These are phyloP conservation scores for Leccinum subtestaceum DNA, from an alignment of 768 basidiomycete genomes.

Conservation along the genomic window DNA sequence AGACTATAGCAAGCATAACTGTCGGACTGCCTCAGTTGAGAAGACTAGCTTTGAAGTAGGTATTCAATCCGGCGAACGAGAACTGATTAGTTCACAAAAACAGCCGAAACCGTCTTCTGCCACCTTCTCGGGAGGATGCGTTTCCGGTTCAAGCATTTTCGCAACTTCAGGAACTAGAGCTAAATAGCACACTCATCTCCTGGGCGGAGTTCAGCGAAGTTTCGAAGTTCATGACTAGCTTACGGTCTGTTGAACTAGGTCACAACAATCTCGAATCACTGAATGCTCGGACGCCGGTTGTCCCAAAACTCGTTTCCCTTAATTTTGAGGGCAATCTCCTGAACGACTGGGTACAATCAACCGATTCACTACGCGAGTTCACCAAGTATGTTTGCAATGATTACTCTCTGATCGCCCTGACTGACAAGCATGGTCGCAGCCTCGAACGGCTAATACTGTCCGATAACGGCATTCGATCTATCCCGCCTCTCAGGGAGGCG, in stretches of 20 bases:
- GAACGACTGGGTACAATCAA: slow-evolving; percentile 52
- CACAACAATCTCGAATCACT: slow-evolving; percentile 56
- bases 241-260: slow-evolving; percentile 63
- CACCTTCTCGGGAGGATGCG: slow-evolving; percentile 29
- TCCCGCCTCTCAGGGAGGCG: slow-evolving; percentile 34
- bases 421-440: slow-evolving; percentile 28
- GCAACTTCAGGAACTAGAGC: slow-evolving; percentile 59
- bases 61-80: slow-evolving; percentile 15
- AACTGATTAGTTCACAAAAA: slow-evolving; percentile 18
- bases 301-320: slow-evolving; percentile 43
- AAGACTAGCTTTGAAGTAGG: slow-evolving; percentile 78
- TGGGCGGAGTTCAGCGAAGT: slow-evolving; percentile 67
- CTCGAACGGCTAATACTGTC: slow-evolving; percentile 65
- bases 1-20: slow-evolving; percentile 59
- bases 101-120: slow-evolving; percentile 68
- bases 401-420: slow-evolving; percentile 5
- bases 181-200: slow-evolving; percentile 68
- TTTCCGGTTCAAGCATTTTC: slow-evolving; percentile 44
- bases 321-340: slow-evolving; percentile 74
- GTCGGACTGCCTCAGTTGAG: slow-evolving; percentile 59
- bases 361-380: slow-evolving; percentile 42
- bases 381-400: slow-evolving; percentile 37
- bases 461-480: slow-evolving; percentile 53
- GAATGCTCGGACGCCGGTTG: slow-evolving; percentile 8
- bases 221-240: slow-evolving; percentile 49